Percentiles rank a stretch among this genome's conserved stretches.
phyloP scores from a whole-genome alignment of 2,329 filamentous ascomycete species.

The Fusarium abutilonis region DNA sequence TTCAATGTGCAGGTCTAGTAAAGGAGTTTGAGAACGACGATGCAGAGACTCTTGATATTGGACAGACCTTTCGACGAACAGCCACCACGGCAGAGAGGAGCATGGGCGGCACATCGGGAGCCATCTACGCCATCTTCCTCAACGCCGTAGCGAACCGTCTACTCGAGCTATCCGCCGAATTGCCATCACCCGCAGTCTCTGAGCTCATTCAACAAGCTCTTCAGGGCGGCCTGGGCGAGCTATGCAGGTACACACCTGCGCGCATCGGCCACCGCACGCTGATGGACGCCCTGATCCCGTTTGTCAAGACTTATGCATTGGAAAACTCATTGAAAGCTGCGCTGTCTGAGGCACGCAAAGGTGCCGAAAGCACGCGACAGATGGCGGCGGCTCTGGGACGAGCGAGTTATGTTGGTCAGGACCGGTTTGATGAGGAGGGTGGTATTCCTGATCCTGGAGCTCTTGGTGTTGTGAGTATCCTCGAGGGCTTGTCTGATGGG shows the following conservation, averaged over 20 bases:
- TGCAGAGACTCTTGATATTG: slow-evolving; percentile 31
- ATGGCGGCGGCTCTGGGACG: slow-evolving; percentile 79
- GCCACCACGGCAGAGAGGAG: slow-evolving; percentile 60
- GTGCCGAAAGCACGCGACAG: slow-evolving; percentile 73
- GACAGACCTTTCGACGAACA: slow-evolving; percentile 37
- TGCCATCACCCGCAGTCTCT: not conserved
- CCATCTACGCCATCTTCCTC: slow-evolving; percentile 80
- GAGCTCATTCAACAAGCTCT: slow-evolving; percentile 31
- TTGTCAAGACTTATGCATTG: slow-evolving; percentile 66
- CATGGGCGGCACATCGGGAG: slow-evolving; percentile 82
- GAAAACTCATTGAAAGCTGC: slow-evolving; percentile 57
- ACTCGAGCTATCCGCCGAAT: not conserved
- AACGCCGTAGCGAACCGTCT: slow-evolving; percentile 69
- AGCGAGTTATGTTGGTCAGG: slow-evolving; percentile 79
- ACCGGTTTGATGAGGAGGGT: slow-evolving; percentile 63
- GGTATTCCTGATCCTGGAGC: slow-evolving; percentile 74
- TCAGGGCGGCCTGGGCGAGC: slow-evolving; percentile 33
- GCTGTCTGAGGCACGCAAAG: slow-evolving; percentile 27
- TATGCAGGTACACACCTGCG: slow-evolving; percentile 71
- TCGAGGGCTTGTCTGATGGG: slow-evolving; percentile 20
- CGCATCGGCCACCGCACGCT: slow-evolving; percentile 76
- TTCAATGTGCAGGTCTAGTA: slow-evolving; percentile 25
- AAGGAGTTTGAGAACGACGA: slow-evolving; percentile 38
- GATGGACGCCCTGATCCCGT: slow-evolving; percentile 77
- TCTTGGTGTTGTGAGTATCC: slow-evolving; percentile 41